Conservation (phyloP, 768 basidiomycete species). For the Trametes villosa region DNA sequence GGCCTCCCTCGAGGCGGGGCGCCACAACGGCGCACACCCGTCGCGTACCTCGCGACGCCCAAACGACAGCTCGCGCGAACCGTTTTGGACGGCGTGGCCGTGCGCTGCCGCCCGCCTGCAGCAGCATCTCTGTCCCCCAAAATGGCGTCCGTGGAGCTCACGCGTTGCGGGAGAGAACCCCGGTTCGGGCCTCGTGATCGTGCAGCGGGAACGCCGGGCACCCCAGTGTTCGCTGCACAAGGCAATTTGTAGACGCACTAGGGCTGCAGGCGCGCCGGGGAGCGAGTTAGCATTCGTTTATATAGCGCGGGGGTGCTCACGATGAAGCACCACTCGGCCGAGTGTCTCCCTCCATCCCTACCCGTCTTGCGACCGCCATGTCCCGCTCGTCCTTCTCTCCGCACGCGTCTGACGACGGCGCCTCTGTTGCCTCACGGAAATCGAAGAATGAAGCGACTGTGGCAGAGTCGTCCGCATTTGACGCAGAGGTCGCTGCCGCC, state of each 20-base stretch:
- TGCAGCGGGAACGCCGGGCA: slow-evolving; percentile 2
- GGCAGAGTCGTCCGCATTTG: slow-evolving; percentile 30
- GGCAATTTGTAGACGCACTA: slow-evolving; percentile 5
- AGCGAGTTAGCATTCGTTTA: slow-evolving; percentile 1
- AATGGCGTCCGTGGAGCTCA: slow-evolving; percentile 17
- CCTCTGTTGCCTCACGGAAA: slow-evolving; percentile 7
- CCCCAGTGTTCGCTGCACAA: slow-evolving; percentile 2
- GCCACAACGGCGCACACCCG: slow-evolving; percentile 11
- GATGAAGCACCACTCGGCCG: not conserved
- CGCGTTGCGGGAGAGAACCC: slow-evolving; percentile 16
- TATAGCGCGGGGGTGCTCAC: not conserved
- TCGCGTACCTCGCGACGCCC: slow-evolving; percentile 7
- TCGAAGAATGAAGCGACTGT: slow-evolving; percentile 6
- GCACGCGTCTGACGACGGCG: slow-evolving; percentile 5
- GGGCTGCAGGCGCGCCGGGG: too few species aligned
- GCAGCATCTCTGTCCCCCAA: slow-evolving; percentile 3
- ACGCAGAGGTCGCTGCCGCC: slow-evolving; percentile 40
- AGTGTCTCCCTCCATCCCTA: slow-evolving; percentile 1
- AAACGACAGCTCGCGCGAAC: not conserved
- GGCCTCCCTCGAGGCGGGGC: not conserved
- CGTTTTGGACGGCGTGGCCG: not conserved
- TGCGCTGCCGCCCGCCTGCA: not conserved
- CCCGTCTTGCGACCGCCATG: slow-evolving; percentile 6
- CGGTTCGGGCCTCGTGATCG: slow-evolving; percentile 17
- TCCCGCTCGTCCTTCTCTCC: slow-evolving; percentile 18